Percentiles rank a stretch among this genome's conserved stretches.
Conservation (phyloP, 352 stramenopile genomes). For the Pseudoperonospora humuli region DNA sequence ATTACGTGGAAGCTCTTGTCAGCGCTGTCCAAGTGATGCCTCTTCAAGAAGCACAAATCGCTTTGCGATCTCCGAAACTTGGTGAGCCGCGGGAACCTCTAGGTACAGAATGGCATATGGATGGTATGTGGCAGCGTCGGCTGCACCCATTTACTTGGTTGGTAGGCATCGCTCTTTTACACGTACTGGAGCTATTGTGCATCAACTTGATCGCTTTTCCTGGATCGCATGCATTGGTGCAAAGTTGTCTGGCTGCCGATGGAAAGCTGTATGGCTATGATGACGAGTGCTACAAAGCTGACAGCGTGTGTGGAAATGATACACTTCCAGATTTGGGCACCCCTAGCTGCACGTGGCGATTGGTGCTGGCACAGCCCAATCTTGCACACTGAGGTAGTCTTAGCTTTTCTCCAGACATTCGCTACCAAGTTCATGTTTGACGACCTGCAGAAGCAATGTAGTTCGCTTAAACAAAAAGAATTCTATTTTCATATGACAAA, state of each 20-base stretch:
- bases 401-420: conserved; percentile 76
- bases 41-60: conserved; percentile 57
- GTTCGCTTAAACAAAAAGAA: conserved; percentile 14
- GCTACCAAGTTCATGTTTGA: conserved; percentile 72
- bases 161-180: conserved; percentile 60
- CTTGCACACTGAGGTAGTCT: conserved; percentile 66
- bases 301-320: conserved; percentile 73
- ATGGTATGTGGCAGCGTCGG: conserved; percentile 70
- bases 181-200: conserved; percentile 44
- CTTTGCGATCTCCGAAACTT: conserved; percentile 65
- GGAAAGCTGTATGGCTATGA: conserved; percentile 46
- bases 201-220: conserved; percentile 76
- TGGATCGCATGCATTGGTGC: conserved; percentile 45
- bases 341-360: conserved; percentile 48
- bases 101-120: conserved; percentile 77
- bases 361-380: conserved; percentile 69
- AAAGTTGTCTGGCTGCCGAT: conserved; percentile 37
- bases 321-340: conserved; percentile 56
- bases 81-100: conserved; percentile 46
- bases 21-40: conserved; percentile 33
- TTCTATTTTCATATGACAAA: conserved; percentile 30
- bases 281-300: conserved; percentile 51
- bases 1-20: conserved; percentile 61
- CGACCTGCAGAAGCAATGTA: conserved; percentile 19
- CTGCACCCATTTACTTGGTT: conserved; percentile 65